These are phyloP conservation scores for Maudiozyma saulgeensis DNA, from an alignment of 805 yeast genomes.

Conservation along the genomic window DNA sequence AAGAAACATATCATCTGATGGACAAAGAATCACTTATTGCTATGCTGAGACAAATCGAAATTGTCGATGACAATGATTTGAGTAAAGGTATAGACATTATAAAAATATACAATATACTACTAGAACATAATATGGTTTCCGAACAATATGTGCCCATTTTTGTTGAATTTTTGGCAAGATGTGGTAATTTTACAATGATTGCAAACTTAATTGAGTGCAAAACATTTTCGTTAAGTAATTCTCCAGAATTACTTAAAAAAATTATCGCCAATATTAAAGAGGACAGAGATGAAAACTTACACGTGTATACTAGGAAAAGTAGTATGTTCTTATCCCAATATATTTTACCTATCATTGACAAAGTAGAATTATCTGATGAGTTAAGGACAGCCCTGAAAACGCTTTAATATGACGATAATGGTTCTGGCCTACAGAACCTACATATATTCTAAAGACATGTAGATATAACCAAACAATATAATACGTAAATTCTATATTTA, in stretches of 20 bases:
- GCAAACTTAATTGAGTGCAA: slow-evolving; percentile 1
- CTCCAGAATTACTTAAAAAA: not conserved
- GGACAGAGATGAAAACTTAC: no score
- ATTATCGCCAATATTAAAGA: not conserved
- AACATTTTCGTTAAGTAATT: not conserved
- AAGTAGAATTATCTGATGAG: not conserved
- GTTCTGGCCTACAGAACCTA: no score
- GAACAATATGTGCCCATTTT: not conserved
- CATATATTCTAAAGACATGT: no score
- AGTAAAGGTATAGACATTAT: not conserved
- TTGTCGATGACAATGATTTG: not conserved
- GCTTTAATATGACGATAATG: no score
- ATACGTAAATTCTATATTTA: no score
- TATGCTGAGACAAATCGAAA: not conserved
- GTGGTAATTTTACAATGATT: slow-evolving; percentile 1
- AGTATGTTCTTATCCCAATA: not conserved
- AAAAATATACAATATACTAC: not conserved
- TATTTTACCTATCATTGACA: not conserved
- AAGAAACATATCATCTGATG: not conserved
- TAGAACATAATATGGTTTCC: not conserved
- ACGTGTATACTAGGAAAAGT: not conserved
- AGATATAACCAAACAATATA: no score
- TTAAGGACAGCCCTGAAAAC: not conserved
- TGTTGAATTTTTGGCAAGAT: not conserved
- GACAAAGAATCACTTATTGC: not conserved